Evolutionary conservation across 768 basidiomycete genomes (phyloP).

Genomic region (Rickenella mellea): DNA sequence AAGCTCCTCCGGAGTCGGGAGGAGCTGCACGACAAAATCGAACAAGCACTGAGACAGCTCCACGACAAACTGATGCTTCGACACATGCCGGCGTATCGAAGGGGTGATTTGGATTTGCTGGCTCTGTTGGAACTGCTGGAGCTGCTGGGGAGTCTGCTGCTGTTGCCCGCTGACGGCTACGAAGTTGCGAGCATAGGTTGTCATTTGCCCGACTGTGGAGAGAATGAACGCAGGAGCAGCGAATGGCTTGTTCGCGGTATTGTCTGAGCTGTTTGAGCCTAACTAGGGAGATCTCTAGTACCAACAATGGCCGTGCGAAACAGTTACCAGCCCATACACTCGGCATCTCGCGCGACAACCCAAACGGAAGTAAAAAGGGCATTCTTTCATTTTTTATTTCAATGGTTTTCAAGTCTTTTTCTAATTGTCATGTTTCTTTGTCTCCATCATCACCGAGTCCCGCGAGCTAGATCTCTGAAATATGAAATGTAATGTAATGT

Average conservation of each 20-base stretch:
- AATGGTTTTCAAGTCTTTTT: constrained; percentile 1
- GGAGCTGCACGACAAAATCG: constrained; percentile 87
- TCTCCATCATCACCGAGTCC: neutral
- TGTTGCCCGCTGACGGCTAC: neutral
- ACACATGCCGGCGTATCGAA: constrained; percentile 20
- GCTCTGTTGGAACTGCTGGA: too few species aligned
- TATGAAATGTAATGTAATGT: neutral
- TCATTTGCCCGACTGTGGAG: too few species aligned
- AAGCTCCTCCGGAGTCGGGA: constrained; percentile 85
- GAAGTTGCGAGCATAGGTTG: neutral
- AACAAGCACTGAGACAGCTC: constrained; percentile 88
- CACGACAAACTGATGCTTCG: constrained; percentile 56
- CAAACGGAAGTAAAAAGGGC: too few species aligned
- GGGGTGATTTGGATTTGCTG: too few species aligned
- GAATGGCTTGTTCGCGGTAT: too few species aligned
- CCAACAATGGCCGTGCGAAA: too few species aligned
- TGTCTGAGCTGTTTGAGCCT: too few species aligned
- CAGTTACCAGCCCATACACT: too few species aligned
- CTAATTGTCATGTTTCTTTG: constrained; percentile 1
- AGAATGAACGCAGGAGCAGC: too few species aligned
- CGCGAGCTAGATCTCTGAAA: neutral
- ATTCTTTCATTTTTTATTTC: neutral
- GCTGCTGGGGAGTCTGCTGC: too few species aligned
- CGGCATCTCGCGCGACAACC: too few species aligned
- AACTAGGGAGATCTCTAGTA: too few species aligned